A percentile compares a stretch with the other conserved stretches of the same genome.
Conservation (phyloP, 1,139 yeast genomes). For the Hyphopichia burtonii region DNA sequence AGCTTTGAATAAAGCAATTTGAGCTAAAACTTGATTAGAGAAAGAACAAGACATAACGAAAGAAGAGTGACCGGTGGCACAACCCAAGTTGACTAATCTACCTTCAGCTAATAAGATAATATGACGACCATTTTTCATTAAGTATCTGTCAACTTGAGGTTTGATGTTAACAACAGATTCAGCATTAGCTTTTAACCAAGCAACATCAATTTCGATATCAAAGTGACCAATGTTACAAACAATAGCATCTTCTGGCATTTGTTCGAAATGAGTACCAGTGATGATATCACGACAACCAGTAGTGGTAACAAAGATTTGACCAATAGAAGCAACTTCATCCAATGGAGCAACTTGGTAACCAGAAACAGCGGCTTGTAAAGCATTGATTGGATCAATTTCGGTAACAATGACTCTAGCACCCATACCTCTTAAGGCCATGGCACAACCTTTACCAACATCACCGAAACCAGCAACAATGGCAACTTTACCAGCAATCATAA, state of each 20-base stretch:
- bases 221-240: slow-evolving; percentile 99
- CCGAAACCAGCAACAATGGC: slow-evolving; percentile 99
- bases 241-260: slow-evolving; percentile 99
- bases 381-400: slow-evolving; percentile 98
- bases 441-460: slow-evolving; percentile 99
- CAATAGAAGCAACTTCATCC: slow-evolving; percentile 90
- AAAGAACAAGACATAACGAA: slow-evolving; percentile 99
- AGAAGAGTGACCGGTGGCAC: slow-evolving; percentile 99
- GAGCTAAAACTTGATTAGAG: slow-evolving; percentile 99
- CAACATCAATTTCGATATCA: slow-evolving; percentile 98
- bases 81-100: slow-evolving; percentile 99
- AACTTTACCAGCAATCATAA: slow-evolving; percentile 99
- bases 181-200: slow-evolving; percentile 94
- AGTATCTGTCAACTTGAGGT: slow-evolving; percentile 99
- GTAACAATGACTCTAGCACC: slow-evolving; percentile 99
- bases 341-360: slow-evolving; percentile 98
- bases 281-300: slow-evolving; percentile 99
- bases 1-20: slow-evolving; percentile 96
- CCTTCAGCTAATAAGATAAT: slow-evolving; percentile 97
- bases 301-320: slow-evolving; percentile 99
- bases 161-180: slow-evolving; percentile 91
- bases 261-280: slow-evolving; percentile 80
- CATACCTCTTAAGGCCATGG: slow-evolving; percentile 98
- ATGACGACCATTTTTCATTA: slow-evolving; percentile 89
- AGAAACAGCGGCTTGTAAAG: slow-evolving; percentile 98